Evolutionary conservation across 257 asterid genomes (phyloP), one percentile per base, ranked within the genome.

Genomic region (Craterostigma plantagineum): DNA sequence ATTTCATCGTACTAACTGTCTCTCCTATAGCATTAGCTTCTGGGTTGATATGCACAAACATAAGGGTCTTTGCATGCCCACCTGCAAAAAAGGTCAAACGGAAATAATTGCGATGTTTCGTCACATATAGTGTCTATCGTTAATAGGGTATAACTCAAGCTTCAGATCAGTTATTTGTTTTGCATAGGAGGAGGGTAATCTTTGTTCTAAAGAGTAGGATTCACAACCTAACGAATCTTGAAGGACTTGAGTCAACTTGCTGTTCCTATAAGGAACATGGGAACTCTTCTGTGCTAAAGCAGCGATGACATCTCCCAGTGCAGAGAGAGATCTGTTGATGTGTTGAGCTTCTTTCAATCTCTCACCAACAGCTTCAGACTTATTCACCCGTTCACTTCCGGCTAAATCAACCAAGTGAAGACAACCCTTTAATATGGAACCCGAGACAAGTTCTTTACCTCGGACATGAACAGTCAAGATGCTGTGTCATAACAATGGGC

Each of bases 271-370:
- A 47, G 96, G 96, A 51, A 84, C 70, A 47, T 84, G 96, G 38
- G 83, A 52, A 61, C 70, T 77, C 57, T 85, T 85, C 54, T 85
- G 90, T 46, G 96, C 96, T 33, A 85, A 81, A 51, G 96, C 80
- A 57, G 91, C 81, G 50, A 85, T 72, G 65, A 85, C 96, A 63
- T 84, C 96, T 50, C 96, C 93, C 14, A 84, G 74, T 13, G 96
- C 96, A 40, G 93, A 80, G 11, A 84, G 82, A 45, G 96, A 84
- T 59, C 56, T 70, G 68, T 84, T 84, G 49, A 84, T 84, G 50
- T 84, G 81, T 42, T 85, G 96, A 13, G 96, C 96, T 70, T 85
- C 96, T 68, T 80, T 85, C 49, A 85, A 51, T 62, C 96, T 77
- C 62, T 81, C 96, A 0, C 96, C 96, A 51, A 68, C 77, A 14